These are phyloP conservation scores for Coleophoma eucalyptorum DNA, from an alignment of 2,329 filamentous ascomycete genomes.

Conservation along the genomic window DNA sequence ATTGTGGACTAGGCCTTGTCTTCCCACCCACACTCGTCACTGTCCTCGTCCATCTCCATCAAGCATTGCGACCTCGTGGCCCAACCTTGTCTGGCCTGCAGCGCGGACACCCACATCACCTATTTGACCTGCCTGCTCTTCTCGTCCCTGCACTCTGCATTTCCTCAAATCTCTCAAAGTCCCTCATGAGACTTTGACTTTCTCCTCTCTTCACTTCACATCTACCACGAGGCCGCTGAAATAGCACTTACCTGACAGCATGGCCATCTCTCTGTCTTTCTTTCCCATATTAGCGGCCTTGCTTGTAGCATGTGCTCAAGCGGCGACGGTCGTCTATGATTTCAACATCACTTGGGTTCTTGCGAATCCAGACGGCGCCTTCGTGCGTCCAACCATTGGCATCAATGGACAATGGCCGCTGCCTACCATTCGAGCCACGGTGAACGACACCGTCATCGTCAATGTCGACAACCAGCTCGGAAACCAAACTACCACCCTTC, in stretches of 20 bases:
- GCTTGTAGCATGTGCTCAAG: conserved; percentile 26
- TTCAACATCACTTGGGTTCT: conserved; percentile 70
- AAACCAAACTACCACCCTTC: conserved; percentile 60
- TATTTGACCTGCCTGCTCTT: no score
- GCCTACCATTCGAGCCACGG: conserved; percentile 57
- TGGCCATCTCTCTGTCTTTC: conserved; percentile 39
- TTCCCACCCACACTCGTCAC: no score
- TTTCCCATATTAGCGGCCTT: conserved; percentile 32
- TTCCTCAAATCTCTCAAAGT: conserved; percentile 10
- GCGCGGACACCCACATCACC: no score
- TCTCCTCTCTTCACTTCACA: background rate
- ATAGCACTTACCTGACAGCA: conserved; percentile 15
- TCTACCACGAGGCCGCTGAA: background rate
- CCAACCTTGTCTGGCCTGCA: no score
- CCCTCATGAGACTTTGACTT: conserved; percentile 7
- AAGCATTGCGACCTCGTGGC: no score
- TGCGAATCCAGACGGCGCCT: conserved; percentile 66
- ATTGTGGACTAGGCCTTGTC: no score
- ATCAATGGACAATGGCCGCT: conserved; percentile 77
- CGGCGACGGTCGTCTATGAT: conserved; percentile 52
- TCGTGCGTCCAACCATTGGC: conserved; percentile 64
- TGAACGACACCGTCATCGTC: conserved; percentile 51
- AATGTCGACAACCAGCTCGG: conserved; percentile 32
- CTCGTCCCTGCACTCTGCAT: background rate
- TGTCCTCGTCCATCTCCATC: no score